These are phyloP conservation scores for Diaporthe ampelina DNA, from an alignment of 2,329 filamentous ascomycete genomes.

Conservation along the genomic window DNA sequence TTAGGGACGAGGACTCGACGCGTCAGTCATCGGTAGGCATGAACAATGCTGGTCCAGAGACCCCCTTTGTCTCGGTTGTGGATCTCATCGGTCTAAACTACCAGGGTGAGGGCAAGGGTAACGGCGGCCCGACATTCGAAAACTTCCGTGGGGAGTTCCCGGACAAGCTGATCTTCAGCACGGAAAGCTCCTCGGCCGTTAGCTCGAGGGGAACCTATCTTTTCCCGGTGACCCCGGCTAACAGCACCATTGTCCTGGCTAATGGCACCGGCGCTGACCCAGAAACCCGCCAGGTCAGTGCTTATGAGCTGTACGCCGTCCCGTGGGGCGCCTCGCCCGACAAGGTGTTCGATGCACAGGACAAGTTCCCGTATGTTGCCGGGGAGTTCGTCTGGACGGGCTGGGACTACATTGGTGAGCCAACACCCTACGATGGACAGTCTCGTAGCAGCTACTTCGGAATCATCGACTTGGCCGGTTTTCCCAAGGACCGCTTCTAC, in stretches of 20 bases:
- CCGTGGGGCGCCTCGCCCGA: constrained; percentile 64
- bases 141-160: constrained; percentile 61
- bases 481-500: constrained; percentile 69
- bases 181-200: constrained; percentile 59
- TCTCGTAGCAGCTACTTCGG: constrained; percentile 68
- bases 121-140: constrained; percentile 51
- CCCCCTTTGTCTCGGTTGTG: constrained; percentile 55
- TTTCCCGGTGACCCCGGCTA: constrained; percentile 62
- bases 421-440: constrained; percentile 59
- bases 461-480: constrained; percentile 69
- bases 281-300: constrained; percentile 55
- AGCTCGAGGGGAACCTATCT: constrained; percentile 66
- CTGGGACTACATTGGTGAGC: constrained; percentile 65
- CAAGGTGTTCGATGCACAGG: constrained; percentile 65
- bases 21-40: constrained; percentile 60
- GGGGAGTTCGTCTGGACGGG: constrained; percentile 69
- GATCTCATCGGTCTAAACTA: constrained; percentile 68
- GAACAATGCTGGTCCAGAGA: constrained; percentile 59
- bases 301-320: constrained; percentile 66
- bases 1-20: constrained; percentile 62
- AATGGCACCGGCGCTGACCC: constrained; percentile 56
- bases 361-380: constrained; percentile 62
- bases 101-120: constrained; percentile 63
- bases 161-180: constrained; percentile 60
- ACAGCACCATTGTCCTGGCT: constrained; percentile 53